Base-by-base conservation (phyloP, 2,329 filamentous ascomycete species). In the Onygenales sp. region DNA sequence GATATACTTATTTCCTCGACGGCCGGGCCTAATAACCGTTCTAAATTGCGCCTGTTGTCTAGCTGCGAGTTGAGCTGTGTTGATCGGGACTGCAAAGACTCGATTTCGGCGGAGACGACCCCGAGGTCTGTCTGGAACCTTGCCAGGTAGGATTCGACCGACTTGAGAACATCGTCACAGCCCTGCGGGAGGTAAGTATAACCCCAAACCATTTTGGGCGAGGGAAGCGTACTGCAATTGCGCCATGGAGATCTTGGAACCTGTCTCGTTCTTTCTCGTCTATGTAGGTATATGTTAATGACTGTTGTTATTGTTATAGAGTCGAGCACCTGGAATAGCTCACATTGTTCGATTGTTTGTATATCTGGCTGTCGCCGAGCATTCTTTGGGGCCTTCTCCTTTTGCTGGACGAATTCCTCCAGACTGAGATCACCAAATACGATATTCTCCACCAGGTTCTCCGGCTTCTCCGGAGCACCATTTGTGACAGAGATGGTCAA, bases 61-160 rank as follows among this genome's bases (percentile, higher is more conserved):
- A 98, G 75, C 62, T 90, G 85, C 37, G 87, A 83, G 61, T 89
- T 96, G 55, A 98, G 72, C 6, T 86, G 83, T 9, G 85, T 81
- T 0, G 93, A 98, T 46, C 93, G 83, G 50, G 86, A 84, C 71
- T 98, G 93, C 42, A 98, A 74, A 2, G 85, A 90, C 70, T 98
- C 93, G 50, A 98, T 98, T 67, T 98, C 93, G 6, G 90, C 86
- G 1, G 93, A 96, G 10, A 98, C 93, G 11, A 84, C 82, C 7
- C 89, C 92, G 9, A 98, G 81, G 68, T 98, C 94, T 56, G 90
- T 87, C 66, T 94, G 90, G 66, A 98, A 98, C 67, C 85, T 92
- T 39, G 87, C 87, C 51, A 98, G 77, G 67, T 96, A 97, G 34
- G 82, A 84, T 72, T 98, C 92, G 52, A 98, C 93, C 0, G 91